Evolutionary conservation across 2,329 filamentous ascomycete species (phyloP), one percentile per base, ranked within the genome.

Genomic region (Pseudomassariella vexata): DNA sequence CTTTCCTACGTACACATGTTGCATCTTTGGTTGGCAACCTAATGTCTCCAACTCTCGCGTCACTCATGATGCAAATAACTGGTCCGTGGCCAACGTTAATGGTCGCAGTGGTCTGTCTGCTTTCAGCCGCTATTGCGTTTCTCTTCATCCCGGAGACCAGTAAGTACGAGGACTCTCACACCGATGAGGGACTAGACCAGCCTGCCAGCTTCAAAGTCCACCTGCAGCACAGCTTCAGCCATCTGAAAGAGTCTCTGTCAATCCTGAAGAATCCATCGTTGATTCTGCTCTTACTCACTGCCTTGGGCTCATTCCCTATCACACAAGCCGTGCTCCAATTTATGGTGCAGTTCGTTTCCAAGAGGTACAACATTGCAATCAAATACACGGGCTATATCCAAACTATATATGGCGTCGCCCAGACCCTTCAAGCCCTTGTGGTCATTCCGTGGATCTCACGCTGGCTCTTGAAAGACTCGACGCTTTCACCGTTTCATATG

Each of bases 11-110:
- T 0, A 42, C 55, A 5, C 45, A 46, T 32, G 46, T 52, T 15
- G 42, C 45, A 3, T 49, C 46, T 15, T 42, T 62, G 24, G 34
- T 54, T 0, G 59, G 56, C 5, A 53, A 57, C 18, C 37, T 65
- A 5, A 34, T 62, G 19, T 56, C 55, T 3, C 61, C 61, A 0
- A 48, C 58, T 1, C 24, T 64, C 3, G 50, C 60, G 4, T 53
- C 55, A 2, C 38, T 45, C 14, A 46, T 63, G 33, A 63, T 65
- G 60, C 31, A 35, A 9, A 39, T 32, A 10, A 47, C 45, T 1
- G 53, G 54, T 5, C 52, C 52, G 12, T 53, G 50, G 53, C 50
- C 50, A 8, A 26, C 24, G n/a, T 22, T 34, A 26, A 20, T 19
- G 5, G 19, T 34, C 10, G 32, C 16, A 10, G 11, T 34, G 7